Evolutionary conservation across 2,329 filamentous ascomycete species (phyloP).

Genomic region (Ascochyta viciae-villosae): DNA sequence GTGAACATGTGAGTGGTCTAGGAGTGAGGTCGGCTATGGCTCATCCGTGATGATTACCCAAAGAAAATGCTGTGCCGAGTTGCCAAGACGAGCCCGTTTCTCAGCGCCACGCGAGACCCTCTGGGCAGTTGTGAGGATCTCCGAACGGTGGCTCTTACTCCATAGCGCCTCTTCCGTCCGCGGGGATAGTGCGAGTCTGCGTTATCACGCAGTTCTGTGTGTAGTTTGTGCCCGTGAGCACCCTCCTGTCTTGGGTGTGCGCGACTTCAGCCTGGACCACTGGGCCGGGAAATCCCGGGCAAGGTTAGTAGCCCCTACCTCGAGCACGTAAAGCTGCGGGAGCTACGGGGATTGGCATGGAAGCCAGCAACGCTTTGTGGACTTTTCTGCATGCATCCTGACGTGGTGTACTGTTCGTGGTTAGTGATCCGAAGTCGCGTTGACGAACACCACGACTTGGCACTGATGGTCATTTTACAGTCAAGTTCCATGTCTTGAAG

Average conservation of each 20-base stretch:
- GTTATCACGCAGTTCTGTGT: background rate
- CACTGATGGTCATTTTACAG: background rate
- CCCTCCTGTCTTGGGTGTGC: conserved; percentile 6
- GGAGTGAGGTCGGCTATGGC: conserved; percentile 26
- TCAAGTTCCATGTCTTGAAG: background rate
- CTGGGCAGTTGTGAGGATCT: background rate
- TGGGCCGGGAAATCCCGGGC: conserved; percentile 9
- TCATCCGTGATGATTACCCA: conserved; percentile 25
- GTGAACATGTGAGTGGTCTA: conserved; percentile 23
- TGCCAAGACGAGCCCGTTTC: conserved; percentile 25
- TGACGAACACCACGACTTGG: conserved; percentile 3
- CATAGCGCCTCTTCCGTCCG: conserved; percentile 12
- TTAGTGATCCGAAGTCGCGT: background rate
- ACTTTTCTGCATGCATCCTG: background rate
- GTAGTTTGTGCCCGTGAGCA: conserved; percentile 9
- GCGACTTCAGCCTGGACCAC: background rate
- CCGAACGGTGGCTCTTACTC: conserved; percentile 3
- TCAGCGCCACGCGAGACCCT: conserved; percentile 20
- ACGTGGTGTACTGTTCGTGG: conserved; percentile 1
- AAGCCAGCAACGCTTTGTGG: background rate
- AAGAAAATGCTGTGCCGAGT: conserved; percentile 22
- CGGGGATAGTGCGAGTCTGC: conserved; percentile 7
- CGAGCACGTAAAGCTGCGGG: background rate
- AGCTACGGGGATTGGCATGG: conserved; percentile 1
- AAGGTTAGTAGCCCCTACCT: conserved; percentile 3